Conservation (phyloP, 148 eudicot genomes). For the Polygonum aviculare region DNA sequence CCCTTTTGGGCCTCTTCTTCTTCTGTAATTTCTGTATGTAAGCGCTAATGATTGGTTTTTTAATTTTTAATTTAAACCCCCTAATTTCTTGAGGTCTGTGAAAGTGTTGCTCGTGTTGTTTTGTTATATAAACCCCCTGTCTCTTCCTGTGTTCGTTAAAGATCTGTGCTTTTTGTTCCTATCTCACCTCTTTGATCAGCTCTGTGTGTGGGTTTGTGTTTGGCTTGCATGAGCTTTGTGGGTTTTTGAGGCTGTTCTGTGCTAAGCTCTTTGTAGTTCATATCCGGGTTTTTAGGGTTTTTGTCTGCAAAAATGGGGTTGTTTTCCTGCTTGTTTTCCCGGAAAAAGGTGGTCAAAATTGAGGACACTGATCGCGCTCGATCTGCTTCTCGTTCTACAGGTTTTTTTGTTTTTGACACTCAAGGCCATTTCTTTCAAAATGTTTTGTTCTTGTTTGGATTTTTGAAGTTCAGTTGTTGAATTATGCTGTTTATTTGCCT, state of each 20-base stretch:
- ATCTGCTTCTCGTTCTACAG: conserved; percentile 38
- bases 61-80: background rate
- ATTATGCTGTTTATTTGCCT: background rate
- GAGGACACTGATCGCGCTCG: conserved; percentile 44
- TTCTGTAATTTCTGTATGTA: background rate
- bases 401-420: conserved; percentile 12
- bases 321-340: conserved; percentile 28
- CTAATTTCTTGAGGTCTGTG: background rate
- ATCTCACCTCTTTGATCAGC: conserved; percentile 4
- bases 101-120: background rate
- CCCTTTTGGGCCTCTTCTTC: background rate
- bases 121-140: background rate
- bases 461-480: background rate
- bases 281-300: background rate
- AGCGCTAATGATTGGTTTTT: background rate
- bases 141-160: background rate
- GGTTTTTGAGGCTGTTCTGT: background rate
- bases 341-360: conserved; percentile 26
- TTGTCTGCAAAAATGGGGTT: conserved; percentile 27
- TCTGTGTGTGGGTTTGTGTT: background rate
- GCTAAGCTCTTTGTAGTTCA: background rate
- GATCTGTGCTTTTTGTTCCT: background rate
- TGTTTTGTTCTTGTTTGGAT: background rate
- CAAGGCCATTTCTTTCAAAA: background rate
- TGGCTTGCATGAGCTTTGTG: background rate